Evolutionary conservation across 2,329 filamentous ascomycete species (phyloP).

Genomic region (Sporothrix protearum): DNA sequence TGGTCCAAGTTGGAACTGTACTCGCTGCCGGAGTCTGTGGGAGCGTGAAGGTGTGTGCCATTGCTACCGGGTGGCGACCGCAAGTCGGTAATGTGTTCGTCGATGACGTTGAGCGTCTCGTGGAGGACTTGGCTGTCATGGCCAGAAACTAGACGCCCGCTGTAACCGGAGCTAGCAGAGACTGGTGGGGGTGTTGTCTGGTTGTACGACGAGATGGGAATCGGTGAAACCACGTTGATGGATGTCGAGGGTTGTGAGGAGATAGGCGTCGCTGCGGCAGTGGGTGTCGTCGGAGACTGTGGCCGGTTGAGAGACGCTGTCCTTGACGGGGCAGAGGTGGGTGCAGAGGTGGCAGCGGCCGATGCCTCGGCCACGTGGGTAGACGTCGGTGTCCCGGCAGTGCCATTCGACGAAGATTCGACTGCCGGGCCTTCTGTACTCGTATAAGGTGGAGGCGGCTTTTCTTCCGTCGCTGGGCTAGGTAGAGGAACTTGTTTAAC

Average conservation of each 20-base stretch:
- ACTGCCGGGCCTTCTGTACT: slow-evolving; percentile 30
- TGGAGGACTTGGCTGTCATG: slow-evolving; percentile 78
- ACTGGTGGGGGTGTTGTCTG: slow-evolving; percentile 23
- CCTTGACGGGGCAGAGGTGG: background rate
- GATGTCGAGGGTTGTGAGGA: slow-evolving; percentile 11
- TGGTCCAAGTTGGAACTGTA: slow-evolving; percentile 77
- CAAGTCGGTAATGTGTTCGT: slow-evolving; percentile 93
- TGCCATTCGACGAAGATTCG: slow-evolving; percentile 31
- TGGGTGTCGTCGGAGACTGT: slow-evolving; percentile 30
- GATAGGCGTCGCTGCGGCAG: slow-evolving; percentile 32
- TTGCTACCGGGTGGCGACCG: slow-evolving; percentile 50
- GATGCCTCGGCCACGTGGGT: slow-evolving; percentile 31
- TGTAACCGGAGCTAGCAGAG: slow-evolving; percentile 36
- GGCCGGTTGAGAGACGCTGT: slow-evolving; percentile 27
- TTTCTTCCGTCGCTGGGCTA: background rate
- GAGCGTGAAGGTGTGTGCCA: slow-evolving; percentile 49
- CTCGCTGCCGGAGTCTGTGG: slow-evolving; percentile 80
- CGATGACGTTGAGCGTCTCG: slow-evolving; percentile 91
- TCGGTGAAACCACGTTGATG: background rate
- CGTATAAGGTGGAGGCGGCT: background rate
- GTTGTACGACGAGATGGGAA: slow-evolving; percentile 26
- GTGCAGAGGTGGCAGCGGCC: background rate
- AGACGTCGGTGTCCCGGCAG: background rate
- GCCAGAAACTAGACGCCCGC: slow-evolving; percentile 37
- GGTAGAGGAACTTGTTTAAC: slow-evolving; percentile 24